Percentiles rank a stretch among this genome's conserved stretches.
phyloP scores from a whole-genome alignment of 495 filamentous ascomycete species.

The Aspergillus coremiiformis region DNA sequence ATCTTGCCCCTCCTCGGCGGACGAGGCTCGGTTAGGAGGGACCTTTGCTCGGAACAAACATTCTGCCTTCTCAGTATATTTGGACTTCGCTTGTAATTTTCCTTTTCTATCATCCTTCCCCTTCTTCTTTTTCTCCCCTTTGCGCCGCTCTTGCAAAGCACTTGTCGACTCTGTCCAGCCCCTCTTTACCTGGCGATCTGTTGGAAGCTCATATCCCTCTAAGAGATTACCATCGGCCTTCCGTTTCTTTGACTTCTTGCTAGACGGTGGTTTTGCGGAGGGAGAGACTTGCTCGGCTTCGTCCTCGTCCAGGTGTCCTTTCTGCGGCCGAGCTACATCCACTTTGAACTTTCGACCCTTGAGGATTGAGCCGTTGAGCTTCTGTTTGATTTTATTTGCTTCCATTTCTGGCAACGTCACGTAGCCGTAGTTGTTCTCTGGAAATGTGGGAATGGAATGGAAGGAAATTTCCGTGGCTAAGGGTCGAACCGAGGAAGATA shows the following conservation, averaged over 20 bases:
- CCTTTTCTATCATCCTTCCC: slow-evolving; percentile 47
- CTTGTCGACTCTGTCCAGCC: slow-evolving; percentile 73
- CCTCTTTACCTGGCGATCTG: slow-evolving; percentile 72
- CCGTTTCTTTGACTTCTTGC: slow-evolving; percentile 50
- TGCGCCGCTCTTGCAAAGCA: slow-evolving; percentile 44
- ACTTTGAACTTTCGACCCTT: slow-evolving; percentile 80
- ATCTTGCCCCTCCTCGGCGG: slow-evolving; percentile 33
- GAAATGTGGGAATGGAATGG: slow-evolving; percentile 75
- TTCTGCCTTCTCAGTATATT: slow-evolving; percentile 70
- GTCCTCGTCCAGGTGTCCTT: slow-evolving; percentile 35
- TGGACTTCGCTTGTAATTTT: slow-evolving; percentile 57
- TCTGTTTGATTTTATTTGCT: slow-evolving; percentile 83
- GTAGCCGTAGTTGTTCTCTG: slow-evolving; percentile 85
- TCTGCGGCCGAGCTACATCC: slow-evolving; percentile 64
- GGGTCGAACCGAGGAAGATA: slow-evolving; percentile 59
- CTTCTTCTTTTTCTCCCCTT: slow-evolving; percentile 42
- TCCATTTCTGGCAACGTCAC: slow-evolving; percentile 72
- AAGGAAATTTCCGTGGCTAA: slow-evolving; percentile 75
- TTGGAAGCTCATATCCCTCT: slow-evolving; percentile 62
- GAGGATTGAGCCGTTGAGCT: slow-evolving; percentile 80
- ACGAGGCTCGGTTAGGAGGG: slow-evolving; percentile 49
- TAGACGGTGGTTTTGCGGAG: slow-evolving; percentile 14
- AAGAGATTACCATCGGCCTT: slow-evolving; percentile 58
- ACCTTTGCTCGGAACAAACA: slow-evolving; percentile 76
- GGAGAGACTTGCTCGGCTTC: slow-evolving; percentile 20